phyloP scores from a whole-genome alignment of 129 eudicot species.

The Chrysanthemum lavandulifolium region DNA sequence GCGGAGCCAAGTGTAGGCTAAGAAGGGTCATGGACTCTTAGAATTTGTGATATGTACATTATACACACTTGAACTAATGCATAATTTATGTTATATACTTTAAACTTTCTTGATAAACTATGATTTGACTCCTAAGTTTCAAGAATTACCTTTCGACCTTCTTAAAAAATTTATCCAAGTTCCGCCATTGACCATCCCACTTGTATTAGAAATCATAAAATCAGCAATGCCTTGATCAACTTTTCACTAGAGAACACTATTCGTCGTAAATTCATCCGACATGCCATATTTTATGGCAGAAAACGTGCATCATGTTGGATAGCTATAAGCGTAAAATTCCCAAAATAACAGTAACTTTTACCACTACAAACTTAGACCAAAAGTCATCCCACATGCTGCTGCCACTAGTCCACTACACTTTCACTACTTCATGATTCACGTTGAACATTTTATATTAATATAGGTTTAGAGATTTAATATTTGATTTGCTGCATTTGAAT shows the following conservation, averaged over 20 bases:
- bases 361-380: neutral
- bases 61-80: too few species aligned
- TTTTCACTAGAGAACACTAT: neutral
- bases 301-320: conserved; percentile 19
- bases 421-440: conserved; percentile 2
- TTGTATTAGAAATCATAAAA: neutral
- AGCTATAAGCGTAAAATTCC: neutral
- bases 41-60: too few species aligned
- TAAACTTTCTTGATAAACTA: too few species aligned
- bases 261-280: neutral
- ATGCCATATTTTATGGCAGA: conserved; percentile 18
- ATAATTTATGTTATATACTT: too few species aligned
- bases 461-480: too few species aligned
- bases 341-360: neutral
- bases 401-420: neutral
- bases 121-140: too few species aligned
- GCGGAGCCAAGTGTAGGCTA: too few species aligned
- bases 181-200: too few species aligned
- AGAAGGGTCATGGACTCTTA: too few species aligned
- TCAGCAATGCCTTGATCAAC: neutral
- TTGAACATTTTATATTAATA: neutral
- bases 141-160: too few species aligned
- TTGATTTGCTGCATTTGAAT: too few species aligned
- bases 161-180: too few species aligned
- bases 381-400: neutral